phyloP scores from a whole-genome alignment of 2,329 filamentous ascomycete genomes.

The Stagonosporopsis tanaceti region DNA sequence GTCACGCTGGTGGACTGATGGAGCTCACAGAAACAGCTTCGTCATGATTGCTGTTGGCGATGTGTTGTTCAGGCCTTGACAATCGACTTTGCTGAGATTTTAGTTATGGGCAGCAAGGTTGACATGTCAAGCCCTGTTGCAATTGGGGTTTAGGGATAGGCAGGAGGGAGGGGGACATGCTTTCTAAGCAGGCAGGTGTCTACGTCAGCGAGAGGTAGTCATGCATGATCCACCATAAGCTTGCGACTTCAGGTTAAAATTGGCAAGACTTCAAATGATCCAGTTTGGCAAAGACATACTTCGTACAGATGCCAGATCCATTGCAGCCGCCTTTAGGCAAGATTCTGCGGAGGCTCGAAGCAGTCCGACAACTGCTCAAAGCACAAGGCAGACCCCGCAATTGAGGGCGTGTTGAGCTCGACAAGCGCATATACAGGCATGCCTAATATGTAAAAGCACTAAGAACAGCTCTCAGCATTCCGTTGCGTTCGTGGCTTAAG shows the following conservation, averaged over 20 bases:
- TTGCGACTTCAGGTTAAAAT: neutral
- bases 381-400: neutral
- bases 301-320: neutral
- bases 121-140: neutral
- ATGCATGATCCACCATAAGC: neutral
- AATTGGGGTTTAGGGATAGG: neutral
- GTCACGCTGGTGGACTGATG: neutral
- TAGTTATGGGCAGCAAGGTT: neutral
- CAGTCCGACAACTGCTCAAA: neutral
- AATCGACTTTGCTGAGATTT: neutral
- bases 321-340: neutral
- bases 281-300: too few species aligned
- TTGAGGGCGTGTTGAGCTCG: neutral
- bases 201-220: constrained; percentile 13
- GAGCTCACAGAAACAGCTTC: constrained; percentile 39
- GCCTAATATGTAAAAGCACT: neutral
- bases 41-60: constrained; percentile 25
- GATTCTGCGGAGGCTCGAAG: too few species aligned
- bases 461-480: neutral
- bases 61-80: neutral
- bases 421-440: neutral
- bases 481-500: too few species aligned
- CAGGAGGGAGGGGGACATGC: neutral
- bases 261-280: too few species aligned
- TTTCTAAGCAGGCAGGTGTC: constrained; percentile 12